These are phyloP conservation scores for Xylaria sp. DNA, from an alignment of 2,329 filamentous ascomycete genomes.

Conservation along the genomic window DNA sequence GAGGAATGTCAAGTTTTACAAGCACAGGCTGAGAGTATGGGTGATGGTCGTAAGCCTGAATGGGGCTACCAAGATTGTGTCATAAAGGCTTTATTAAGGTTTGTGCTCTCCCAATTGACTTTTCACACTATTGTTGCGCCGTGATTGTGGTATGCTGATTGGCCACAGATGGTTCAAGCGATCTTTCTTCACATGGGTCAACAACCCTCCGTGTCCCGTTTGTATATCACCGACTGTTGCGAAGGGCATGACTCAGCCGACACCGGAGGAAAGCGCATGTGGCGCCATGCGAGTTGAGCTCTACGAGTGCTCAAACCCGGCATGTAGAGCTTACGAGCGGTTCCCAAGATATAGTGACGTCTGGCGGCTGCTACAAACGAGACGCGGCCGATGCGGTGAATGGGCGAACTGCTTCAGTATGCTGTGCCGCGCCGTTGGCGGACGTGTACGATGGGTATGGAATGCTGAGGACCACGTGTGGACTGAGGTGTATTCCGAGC, in stretches of 20 bases:
- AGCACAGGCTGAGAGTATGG: slow-evolving; percentile 89
- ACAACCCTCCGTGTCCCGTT: slow-evolving; percentile 87
- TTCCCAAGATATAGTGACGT: slow-evolving; percentile 97
- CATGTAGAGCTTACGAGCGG: slow-evolving; percentile 83
- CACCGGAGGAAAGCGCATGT: slow-evolving; percentile 88
- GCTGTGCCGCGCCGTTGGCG: slow-evolving; percentile 92
- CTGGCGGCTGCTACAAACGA: slow-evolving; percentile 88
- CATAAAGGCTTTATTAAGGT: slow-evolving; percentile 86
- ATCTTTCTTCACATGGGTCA: slow-evolving; percentile 95
- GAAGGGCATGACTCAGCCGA: slow-evolving; percentile 84
- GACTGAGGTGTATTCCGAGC: slow-evolving; percentile 97
- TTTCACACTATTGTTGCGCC: slow-evolving; percentile 23
- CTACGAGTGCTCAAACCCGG: slow-evolving; percentile 82
- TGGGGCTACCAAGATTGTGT: slow-evolving; percentile 99
- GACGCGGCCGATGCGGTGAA: slow-evolving; percentile 88
- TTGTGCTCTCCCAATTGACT: slow-evolving; percentile 48
- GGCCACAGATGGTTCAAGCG: slow-evolving; percentile 87
- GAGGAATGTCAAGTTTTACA: slow-evolving; percentile 90
- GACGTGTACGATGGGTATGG: slow-evolving; percentile 96
- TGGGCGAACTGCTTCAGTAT: slow-evolving; percentile 99
- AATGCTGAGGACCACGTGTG: slow-evolving; percentile 97
- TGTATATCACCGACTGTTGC: slow-evolving; percentile 87
- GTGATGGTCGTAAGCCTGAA: slow-evolving; percentile 80
- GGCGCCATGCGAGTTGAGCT: slow-evolving; percentile 89
- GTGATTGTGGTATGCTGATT: slow-evolving; percentile 25